Conservation (phyloP, 495 filamentous ascomycete species). For the Neurospora cerealis region DNA sequence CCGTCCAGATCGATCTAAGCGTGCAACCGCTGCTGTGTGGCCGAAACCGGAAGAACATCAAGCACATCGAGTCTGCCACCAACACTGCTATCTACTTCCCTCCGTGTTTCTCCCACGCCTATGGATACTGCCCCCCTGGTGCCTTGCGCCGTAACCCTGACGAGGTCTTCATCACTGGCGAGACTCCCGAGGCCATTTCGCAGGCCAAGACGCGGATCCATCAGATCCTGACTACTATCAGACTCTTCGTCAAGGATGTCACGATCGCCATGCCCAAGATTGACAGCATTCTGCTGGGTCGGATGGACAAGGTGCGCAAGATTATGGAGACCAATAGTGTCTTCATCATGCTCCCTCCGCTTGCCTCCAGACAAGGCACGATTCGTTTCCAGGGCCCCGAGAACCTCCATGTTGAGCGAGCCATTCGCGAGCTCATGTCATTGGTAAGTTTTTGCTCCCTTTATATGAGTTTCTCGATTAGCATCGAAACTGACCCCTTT, state of each 20-base stretch:
- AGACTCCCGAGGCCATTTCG: slow-evolving; percentile 66
- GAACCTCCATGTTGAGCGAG: slow-evolving; percentile 85
- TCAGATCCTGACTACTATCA: slow-evolving; percentile 63
- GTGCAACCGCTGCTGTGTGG: slow-evolving; percentile 87
- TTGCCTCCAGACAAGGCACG: slow-evolving; percentile 67
- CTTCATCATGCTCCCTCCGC: slow-evolving; percentile 77
- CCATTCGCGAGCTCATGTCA: slow-evolving; percentile 88
- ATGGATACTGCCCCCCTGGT: slow-evolving; percentile 74
- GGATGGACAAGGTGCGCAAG: slow-evolving; percentile 92
- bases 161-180: slow-evolving; percentile 88
- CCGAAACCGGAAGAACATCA: slow-evolving; percentile 88
- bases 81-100: slow-evolving; percentile 97
- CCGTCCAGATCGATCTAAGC: slow-evolving; percentile 71
- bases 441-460: slow-evolving; percentile 46
- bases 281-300: slow-evolving; percentile 81
- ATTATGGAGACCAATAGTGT: slow-evolving; percentile 95
- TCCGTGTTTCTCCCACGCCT: slow-evolving; percentile 80
- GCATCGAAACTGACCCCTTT: slow-evolving; percentile 19
- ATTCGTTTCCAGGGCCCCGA: slow-evolving; percentile 89
- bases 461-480: neutral
- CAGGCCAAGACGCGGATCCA: slow-evolving; percentile 82
- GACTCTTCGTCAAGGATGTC: slow-evolving; percentile 86
- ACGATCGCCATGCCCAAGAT: slow-evolving; percentile 79
- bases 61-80: slow-evolving; percentile 86
- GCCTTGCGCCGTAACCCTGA: slow-evolving; percentile 72